A percentile compares a stretch with the other conserved stretches of the same genome.
Conservation (phyloP, 345 rosid genomes). For the Murraya koenigii region DNA sequence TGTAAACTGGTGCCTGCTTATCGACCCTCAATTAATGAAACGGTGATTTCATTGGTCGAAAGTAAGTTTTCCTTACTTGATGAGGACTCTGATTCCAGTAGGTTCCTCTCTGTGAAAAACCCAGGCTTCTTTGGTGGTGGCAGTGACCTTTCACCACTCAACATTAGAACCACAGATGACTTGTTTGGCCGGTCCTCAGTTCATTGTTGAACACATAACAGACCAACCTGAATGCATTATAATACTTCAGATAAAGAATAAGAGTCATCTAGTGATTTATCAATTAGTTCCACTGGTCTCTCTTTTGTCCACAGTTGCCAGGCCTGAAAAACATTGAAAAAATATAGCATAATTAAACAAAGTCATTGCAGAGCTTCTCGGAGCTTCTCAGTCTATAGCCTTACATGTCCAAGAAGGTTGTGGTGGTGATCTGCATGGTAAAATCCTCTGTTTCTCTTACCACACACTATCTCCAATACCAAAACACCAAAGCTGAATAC, state of each 20-base stretch:
- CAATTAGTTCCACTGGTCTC: constrained; percentile 17
- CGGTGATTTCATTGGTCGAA: constrained; percentile 17
- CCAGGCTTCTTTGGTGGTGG: constrained; percentile 31
- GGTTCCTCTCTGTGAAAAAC: constrained; percentile 29
- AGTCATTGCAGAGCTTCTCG: not conserved
- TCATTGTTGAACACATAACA: too few species aligned
- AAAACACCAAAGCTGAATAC: constrained; percentile 49
- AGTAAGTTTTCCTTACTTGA: not conserved
- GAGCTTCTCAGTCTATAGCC: not conserved
- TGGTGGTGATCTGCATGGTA: constrained; percentile 25
- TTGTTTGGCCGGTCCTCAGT: too few species aligned
- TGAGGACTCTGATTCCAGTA: constrained; percentile 8
- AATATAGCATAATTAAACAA: not conserved
- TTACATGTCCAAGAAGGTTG: constrained; percentile 31
- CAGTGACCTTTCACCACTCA: not conserved
- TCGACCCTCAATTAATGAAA: constrained; percentile 18
- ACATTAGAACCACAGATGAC: too few species aligned
- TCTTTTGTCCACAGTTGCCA: constrained; percentile 28
- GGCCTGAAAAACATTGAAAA: constrained; percentile 23
- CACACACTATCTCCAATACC: constrained; percentile 42
- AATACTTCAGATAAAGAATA: not conserved
- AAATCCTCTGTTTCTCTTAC: constrained; percentile 41
- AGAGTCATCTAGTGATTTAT: not conserved
- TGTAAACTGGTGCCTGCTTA: not conserved
- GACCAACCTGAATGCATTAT: too few species aligned